Evolutionary conservation across 2,329 filamentous ascomycete species (phyloP).

Genomic region (Apiospora phragmitis): DNA sequence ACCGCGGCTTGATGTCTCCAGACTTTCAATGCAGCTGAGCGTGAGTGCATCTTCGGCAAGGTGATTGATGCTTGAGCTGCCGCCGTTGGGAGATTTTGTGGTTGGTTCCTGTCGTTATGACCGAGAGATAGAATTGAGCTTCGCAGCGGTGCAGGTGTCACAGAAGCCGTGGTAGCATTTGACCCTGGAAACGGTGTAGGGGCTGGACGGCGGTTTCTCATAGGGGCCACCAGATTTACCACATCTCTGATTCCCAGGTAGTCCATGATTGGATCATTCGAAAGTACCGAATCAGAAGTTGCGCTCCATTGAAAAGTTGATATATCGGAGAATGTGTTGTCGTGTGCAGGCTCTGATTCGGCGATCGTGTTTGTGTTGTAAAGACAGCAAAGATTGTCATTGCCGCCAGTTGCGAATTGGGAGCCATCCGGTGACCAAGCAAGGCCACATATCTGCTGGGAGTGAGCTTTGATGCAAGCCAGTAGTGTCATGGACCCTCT

Average conservation of each 20-base stretch:
- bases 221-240: background rate
- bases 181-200: background rate
- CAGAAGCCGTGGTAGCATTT: background rate
- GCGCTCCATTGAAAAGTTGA: background rate
- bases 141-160: background rate
- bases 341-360: slow-evolving; percentile 12
- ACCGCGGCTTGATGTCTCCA: slow-evolving; percentile 85
- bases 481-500: slow-evolving; percentile 76
- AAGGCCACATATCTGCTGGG: slow-evolving; percentile 91
- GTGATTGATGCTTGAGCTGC: slow-evolving; percentile 25
- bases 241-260: background rate
- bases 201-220: background rate
- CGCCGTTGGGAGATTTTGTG: slow-evolving; percentile 18
- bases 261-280: background rate
- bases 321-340: background rate
- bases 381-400: slow-evolving; percentile 86
- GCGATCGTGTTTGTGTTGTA: slow-evolving; percentile 69
- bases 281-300: background rate
- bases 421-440: slow-evolving; percentile 78
- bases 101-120: background rate
- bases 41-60: slow-evolving; percentile 47
- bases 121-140: background rate
- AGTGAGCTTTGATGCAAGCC: slow-evolving; percentile 75
- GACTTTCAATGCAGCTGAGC: slow-evolving; percentile 64
- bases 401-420: slow-evolving; percentile 83